Conservation (phyloP, 768 basidiomycete species). For the Lactarius trivialis region DNA sequence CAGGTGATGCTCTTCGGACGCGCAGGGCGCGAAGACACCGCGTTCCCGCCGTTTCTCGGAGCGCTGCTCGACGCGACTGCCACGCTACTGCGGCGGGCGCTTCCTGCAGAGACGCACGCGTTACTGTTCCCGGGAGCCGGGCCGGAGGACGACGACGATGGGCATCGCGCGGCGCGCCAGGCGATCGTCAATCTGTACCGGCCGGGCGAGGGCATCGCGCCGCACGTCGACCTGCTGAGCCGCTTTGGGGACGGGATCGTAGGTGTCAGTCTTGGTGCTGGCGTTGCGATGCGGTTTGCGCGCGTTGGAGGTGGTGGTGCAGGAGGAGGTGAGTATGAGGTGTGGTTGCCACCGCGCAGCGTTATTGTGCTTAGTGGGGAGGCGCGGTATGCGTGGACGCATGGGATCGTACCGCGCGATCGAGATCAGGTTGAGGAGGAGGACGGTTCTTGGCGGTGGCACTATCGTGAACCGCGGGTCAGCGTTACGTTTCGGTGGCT, state of each 20-base stretch:
- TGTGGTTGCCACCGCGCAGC: constrained; percentile 73
- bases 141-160: not conserved
- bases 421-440: constrained; percentile 52
- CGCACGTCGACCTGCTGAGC: constrained; percentile 79
- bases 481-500: constrained; percentile 89
- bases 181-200: constrained; percentile 86
- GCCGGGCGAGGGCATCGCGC: constrained; percentile 83
- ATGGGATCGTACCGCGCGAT: constrained; percentile 67
- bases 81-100: constrained; percentile 38
- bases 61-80: constrained; percentile 48
- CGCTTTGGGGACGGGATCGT: constrained; percentile 89
- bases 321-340: constrained; percentile 30
- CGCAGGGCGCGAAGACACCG: constrained; percentile 29
- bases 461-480: constrained; percentile 52
- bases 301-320: constrained; percentile 5
- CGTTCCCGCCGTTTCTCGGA: constrained; percentile 52
- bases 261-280: constrained; percentile 75
- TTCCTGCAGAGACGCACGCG: constrained; percentile 34
- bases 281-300: constrained; percentile 74
- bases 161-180: constrained; percentile 55
- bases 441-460: constrained; percentile 30
- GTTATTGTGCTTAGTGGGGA: constrained; percentile 73
- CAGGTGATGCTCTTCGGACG: constrained; percentile 87
- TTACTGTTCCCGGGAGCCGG: constrained; percentile 51
- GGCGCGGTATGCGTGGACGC: constrained; percentile 82